Base-by-base conservation (phyloP, 768 basidiomycete species). In the Collybia sp. region DNA sequence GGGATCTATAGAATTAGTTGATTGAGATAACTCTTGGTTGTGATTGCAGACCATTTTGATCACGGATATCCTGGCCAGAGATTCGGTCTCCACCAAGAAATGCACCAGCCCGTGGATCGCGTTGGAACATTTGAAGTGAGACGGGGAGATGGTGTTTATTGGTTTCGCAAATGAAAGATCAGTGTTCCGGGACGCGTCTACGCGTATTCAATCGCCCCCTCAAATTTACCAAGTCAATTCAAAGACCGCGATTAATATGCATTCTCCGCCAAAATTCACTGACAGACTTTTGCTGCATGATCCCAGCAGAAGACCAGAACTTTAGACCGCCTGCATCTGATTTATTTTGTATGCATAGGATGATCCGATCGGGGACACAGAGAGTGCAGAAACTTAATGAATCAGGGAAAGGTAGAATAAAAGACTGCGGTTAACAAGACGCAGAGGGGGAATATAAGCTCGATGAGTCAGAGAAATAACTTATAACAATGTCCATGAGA, bases 41-140 rank as follows among this genome's bases (percentile, higher is more conserved):
- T 31, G 32, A 49, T n/a, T 19, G 60, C 73, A 52, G 50, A 92
- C 93, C 93, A 85, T 96, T 95, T 69, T 94, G 92, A 70, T 96
- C 93, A 52, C 94, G 80, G 47, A 98, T 89, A 62, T 96, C 95
- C 63, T 94, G 93, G 3, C 95, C 94, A 53, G 89, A 88, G 13
- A 93, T 84, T 58, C 94, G 77, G 68, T 95, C 89, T 19, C 95
- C 95, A 45, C 94, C 94, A 13, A 97, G 73, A 64, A 97, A 96
- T 15, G 89, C 88, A 41, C 93, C 93, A 54, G 88, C 89, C 59
- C 85, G 71, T 52, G 91, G 87, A 81, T 93, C 91, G 64, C 90
- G 83, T 82, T 90, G 88, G 63, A 89, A 93, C 80, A 93, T 91
- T 34, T 44, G 46, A 47, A 33, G 45, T 34, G 33, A 44, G 25